These are phyloP conservation scores for Phaseolus lunatus DNA, from an alignment of 306 rosid genomes.

Conservation along the genomic window DNA sequence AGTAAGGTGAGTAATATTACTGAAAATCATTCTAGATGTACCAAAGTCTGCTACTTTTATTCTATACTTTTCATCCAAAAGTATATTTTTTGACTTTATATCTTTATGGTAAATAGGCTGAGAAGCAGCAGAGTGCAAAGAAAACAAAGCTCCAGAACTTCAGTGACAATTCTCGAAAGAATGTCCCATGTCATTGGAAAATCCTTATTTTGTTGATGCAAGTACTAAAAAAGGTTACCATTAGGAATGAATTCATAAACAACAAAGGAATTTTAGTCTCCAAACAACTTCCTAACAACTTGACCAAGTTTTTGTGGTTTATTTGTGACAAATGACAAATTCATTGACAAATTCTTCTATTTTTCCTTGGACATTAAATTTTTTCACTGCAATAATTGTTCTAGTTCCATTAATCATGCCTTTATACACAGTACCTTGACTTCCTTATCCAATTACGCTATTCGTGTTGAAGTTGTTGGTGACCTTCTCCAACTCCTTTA, in stretches of 20 bases:
- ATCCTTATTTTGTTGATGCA: constrained; percentile 32
- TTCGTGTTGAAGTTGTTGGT: background rate
- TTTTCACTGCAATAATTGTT: constrained; percentile 7
- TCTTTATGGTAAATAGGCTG: constrained; percentile 48
- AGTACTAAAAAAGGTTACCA: constrained; percentile 23
- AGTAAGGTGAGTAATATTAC: constrained; percentile 24
- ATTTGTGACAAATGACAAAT: constrained; percentile 11
- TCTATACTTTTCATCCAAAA: constrained; percentile 43
- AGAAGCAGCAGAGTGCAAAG: constrained; percentile 46
- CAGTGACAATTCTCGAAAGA: constrained; percentile 4
- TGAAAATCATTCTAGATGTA: constrained; percentile 38
- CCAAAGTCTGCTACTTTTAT: constrained; percentile 53
- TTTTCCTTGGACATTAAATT: background rate
- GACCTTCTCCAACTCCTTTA: background rate
- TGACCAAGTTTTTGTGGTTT: background rate
- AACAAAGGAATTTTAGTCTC: constrained; percentile 18
- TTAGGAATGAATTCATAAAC: constrained; percentile 23
- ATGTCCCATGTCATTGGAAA: constrained; percentile 21
- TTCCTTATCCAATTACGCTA: constrained; percentile 1
- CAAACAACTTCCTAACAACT: constrained; percentile 25
- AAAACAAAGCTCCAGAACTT: constrained; percentile 14
- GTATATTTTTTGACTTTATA: constrained; percentile 48
- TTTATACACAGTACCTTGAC: constrained; percentile 20
- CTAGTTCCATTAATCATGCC: constrained; percentile 11
- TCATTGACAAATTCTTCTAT: constrained; percentile 9